A percentile compares a stretch with the other conserved stretches of the same genome.
Evolutionary conservation across 2,329 filamentous ascomycete species (phyloP).

Genomic region (Ramularia endophylla): DNA sequence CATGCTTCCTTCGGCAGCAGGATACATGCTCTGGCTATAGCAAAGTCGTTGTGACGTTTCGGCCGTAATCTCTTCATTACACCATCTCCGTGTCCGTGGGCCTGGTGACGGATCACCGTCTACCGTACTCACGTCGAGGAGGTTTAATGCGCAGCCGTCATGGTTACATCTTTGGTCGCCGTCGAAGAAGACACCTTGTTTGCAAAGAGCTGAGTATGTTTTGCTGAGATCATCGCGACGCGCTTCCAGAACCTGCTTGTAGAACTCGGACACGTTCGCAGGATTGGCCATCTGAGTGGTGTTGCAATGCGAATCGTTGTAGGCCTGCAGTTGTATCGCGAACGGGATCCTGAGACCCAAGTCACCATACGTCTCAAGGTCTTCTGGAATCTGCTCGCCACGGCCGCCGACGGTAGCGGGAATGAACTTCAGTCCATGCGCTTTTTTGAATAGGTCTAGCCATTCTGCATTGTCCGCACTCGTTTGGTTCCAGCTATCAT

Average conservation of each 20-base stretch:
- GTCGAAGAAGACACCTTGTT: slow-evolving; percentile 19
- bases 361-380: slow-evolving; percentile 31
- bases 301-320: slow-evolving; percentile 19
- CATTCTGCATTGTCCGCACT: slow-evolving; percentile 40
- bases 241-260: slow-evolving; percentile 10
- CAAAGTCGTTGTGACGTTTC: slow-evolving; percentile 6
- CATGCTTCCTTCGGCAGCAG: too few relatives aligned
- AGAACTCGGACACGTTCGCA: slow-evolving; percentile 11
- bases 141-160: slow-evolving; percentile 19
- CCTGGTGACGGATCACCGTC: slow-evolving; percentile 8
- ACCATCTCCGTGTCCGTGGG: slow-evolving; percentile 20
- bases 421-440: slow-evolving; percentile 38
- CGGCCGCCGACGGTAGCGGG: slow-evolving; percentile 27
- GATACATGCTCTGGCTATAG: too few relatives aligned
- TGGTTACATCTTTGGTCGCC: slow-evolving; percentile 21
- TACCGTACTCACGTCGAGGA: slow-evolving; percentile 21
- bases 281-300: slow-evolving; percentile 9
- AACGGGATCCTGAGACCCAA: slow-evolving; percentile 32
- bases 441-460: slow-evolving; percentile 46
- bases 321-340: slow-evolving; percentile 26
- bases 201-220: slow-evolving; percentile 18
- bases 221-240: slow-evolving; percentile 12
- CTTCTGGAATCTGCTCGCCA: slow-evolving; percentile 29
- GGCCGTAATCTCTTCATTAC: slow-evolving; percentile 14
- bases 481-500: slow-evolving; percentile 41